Percentiles rank a stretch among this genome's conserved stretches.
Evolutionary conservation across 371 early-diverging fungal species (phyloP).

Genomic region (Zychaea mexicana): DNA sequence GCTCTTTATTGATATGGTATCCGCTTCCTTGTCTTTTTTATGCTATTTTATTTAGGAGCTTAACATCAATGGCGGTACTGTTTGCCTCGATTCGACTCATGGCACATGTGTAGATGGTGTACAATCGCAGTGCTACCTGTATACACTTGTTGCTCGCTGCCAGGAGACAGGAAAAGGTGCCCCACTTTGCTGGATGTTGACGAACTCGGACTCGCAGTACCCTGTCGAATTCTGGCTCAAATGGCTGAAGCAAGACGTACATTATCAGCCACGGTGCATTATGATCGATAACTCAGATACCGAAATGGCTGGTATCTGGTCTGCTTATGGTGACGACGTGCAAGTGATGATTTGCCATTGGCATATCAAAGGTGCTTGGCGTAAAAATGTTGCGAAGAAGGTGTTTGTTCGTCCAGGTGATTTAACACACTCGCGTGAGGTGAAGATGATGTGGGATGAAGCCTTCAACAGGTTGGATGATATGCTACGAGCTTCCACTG

Average conservation of each 20-base stretch:
- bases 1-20: neutral
- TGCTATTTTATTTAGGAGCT: neutral
- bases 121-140: neutral
- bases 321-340: neutral
- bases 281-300: constrained; percentile 16
- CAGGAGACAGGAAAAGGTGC: constrained; percentile 8
- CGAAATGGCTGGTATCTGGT: constrained; percentile 3
- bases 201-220: constrained; percentile 4
- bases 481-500: neutral
- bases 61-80: neutral
- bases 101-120: neutral
- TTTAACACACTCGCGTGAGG: neutral
- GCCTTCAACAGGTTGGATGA: neutral
- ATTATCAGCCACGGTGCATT: neutral
- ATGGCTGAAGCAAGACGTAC: constrained; percentile 1
- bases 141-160: neutral
- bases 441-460: constrained; percentile 4
- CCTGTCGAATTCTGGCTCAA: neutral
- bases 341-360: constrained; percentile 7
- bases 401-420: neutral
- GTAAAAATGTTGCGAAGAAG: constrained; percentile 3
- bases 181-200: constrained; percentile 11
- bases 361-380: constrained; percentile 10
- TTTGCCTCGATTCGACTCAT: constrained; percentile 6
- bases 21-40: too few species aligned